These are phyloP conservation scores for Chlorella sp. DNA, from an alignment of 139 green algal species.

Conservation along the genomic window DNA sequence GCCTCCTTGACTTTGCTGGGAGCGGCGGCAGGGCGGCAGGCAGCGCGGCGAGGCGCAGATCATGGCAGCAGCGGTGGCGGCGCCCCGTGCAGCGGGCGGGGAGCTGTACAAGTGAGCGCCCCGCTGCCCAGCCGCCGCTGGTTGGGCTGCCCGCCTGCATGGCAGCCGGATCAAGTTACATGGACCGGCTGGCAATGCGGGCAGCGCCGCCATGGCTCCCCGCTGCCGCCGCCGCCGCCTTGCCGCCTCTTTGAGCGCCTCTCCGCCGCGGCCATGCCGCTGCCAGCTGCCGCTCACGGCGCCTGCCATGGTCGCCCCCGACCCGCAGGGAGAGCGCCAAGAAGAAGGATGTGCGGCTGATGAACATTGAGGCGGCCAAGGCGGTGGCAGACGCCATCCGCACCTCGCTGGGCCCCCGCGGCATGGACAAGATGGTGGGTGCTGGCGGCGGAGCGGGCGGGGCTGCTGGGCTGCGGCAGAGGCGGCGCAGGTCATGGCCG, in stretches of 20 bases:
- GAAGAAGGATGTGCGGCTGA: conserved; percentile 92
- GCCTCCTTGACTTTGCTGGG: neutral
- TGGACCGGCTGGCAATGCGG: neutral
- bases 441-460: neutral
- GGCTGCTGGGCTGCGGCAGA: neutral
- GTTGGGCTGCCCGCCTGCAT: neutral
- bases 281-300: too few relatives aligned
- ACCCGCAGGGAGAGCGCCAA: conserved; percentile 77
- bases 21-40: neutral
- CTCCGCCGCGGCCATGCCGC: neutral
- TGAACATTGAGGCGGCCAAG: conserved; percentile 99
- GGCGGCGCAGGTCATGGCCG: too few relatives aligned
- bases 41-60: neutral
- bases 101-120: conserved; percentile 55
- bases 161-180: neutral
- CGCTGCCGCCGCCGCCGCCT: neutral
- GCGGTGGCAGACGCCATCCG: conserved; percentile 96
- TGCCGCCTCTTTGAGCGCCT: too few relatives aligned
- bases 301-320: neutral
- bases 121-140: neutral
- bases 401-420: conserved; percentile 92
- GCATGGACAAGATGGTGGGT: conserved; percentile 99
- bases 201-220: neutral
- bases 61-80: conserved; percentile 7
- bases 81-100: conserved; percentile 11